Evolutionary conservation across 345 rosid genomes (phyloP).

Genomic region (Eucalyptus dawsonii): DNA sequence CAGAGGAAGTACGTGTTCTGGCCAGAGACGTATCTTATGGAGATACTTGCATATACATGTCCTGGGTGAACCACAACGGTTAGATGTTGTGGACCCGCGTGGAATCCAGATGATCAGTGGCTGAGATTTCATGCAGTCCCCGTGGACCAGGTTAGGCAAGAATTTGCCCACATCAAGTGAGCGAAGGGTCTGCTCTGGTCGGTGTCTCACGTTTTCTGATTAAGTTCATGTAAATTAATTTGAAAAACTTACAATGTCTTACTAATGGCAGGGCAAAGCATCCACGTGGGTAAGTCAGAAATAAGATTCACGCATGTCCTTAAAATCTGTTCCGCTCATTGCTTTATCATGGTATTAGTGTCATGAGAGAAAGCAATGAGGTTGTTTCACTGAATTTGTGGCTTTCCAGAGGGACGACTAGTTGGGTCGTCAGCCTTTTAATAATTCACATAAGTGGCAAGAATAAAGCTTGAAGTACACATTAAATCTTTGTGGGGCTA

Average conservation of each 20-base stretch:
- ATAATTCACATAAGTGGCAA: neutral
- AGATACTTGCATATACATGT: neutral
- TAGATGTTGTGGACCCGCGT: neutral
- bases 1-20: neutral
- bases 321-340: neutral
- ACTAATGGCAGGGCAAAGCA: neutral
- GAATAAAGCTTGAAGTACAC: neutral
- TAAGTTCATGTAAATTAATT: neutral
- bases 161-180: neutral
- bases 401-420: neutral
- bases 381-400: neutral
- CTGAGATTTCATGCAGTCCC: neutral
- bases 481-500: neutral
- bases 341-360: neutral
- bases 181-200: neutral
- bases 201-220: neutral
- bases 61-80: neutral
- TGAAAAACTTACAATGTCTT: neutral
- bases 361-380: neutral
- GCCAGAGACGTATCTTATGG: neutral
- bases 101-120: neutral
- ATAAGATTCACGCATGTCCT: neutral
- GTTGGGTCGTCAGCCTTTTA: neutral
- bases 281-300: neutral
- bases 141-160: neutral